Evolutionary conservation across 2,329 filamentous ascomycete genomes (phyloP), one percentile per base, ranked within the genome.

Genomic region (Diplocarpon mali): DNA sequence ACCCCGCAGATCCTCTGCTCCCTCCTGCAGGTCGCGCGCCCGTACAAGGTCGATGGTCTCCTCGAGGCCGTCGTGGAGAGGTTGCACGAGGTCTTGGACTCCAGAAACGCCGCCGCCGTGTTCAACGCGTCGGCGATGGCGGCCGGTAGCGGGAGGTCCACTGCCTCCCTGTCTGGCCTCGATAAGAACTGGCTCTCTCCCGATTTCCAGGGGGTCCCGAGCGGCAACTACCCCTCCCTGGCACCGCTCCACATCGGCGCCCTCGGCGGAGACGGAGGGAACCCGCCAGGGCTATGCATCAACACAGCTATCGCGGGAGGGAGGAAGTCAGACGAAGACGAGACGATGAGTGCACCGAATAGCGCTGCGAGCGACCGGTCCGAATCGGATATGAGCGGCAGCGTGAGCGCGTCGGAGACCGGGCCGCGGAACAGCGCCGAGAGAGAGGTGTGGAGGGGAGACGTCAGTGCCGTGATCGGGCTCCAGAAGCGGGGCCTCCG

Each of bases 71-170:
- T 93, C 1, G 86, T 96, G 9, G 88, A 96, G 64, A 78, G 90
- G 7, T 72, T 98, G 0, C 92, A 98, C 59, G 75, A 85, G 27
- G 76, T 93, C 0, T 76, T 98, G 3, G 92, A 98, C 62, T 92
- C 86, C 38, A 77, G 90, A 38, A 98, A 96, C 55, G 90, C 92
- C 0, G 92, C 92, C 0, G 92, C 92, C 5, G 89, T 98, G 0
- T 98, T 98, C 70, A 98, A 98, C 54, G 92, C 92, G 0, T 92
- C 90, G 0, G 92, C 92, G 42, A 96, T 96, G 92, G 92, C 89
- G 0, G 92, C 92, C 1, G 92, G 92, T 10, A 89, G 92, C 20
- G 92, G 92, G 0, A 78, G 88, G 38, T 85, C 85, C 38, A 85
- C 90, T 24, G 80, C 83, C 42, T 52, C 53, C n/a, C 46, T 46